Conservation (phyloP, 2,329 filamentous ascomycete genomes). For the Paracoccidioides lutzii region DNA sequence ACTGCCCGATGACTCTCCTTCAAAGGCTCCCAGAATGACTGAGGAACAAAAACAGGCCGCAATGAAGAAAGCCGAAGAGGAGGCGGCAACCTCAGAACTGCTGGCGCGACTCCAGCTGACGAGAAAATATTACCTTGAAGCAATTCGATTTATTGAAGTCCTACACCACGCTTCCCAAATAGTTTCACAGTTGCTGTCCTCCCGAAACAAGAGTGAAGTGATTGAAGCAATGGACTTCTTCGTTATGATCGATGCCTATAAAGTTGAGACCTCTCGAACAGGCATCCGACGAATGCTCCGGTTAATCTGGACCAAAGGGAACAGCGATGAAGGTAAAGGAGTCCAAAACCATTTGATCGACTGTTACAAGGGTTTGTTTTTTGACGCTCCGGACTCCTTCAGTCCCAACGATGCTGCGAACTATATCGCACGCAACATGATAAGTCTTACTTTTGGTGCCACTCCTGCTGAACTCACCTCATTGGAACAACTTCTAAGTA, state of each 20-base stretch:
- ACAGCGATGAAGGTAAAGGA: conserved; percentile 96
- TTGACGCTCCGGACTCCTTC: conserved; percentile 84
- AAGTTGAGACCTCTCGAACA: conserved; percentile 80
- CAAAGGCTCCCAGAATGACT: conserved; percentile 56
- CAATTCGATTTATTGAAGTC: conserved; percentile 83
- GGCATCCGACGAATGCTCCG: conserved; percentile 93
- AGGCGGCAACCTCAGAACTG: conserved; percentile 77
- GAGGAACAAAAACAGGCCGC: conserved; percentile 65
- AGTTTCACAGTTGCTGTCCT: conserved; percentile 77
- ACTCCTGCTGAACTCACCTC: conserved; percentile 92
- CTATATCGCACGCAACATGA: conserved; percentile 96
- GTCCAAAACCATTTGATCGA: conserved; percentile 95
- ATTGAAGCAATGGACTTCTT: conserved; percentile 99
- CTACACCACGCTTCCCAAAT: conserved; percentile 68
- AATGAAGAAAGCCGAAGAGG: conserved; percentile 67
- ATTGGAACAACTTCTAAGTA: conserved; percentile 83
- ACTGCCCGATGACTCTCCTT: conserved; percentile 50
- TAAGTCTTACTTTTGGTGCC: conserved; percentile 90
- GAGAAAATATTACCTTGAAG: conserved; percentile 83
- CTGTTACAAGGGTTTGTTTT: conserved; percentile 90
- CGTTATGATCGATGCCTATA: conserved; percentile 87
- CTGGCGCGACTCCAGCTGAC: conserved; percentile 80
- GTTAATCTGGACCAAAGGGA: conserved; percentile 98
- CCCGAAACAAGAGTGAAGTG: conserved; percentile 94
- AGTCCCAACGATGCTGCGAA: conserved; percentile 81